Evolutionary conservation across 768 basidiomycete genomes (phyloP).

Genomic region (Xerocomellus intermedius): DNA sequence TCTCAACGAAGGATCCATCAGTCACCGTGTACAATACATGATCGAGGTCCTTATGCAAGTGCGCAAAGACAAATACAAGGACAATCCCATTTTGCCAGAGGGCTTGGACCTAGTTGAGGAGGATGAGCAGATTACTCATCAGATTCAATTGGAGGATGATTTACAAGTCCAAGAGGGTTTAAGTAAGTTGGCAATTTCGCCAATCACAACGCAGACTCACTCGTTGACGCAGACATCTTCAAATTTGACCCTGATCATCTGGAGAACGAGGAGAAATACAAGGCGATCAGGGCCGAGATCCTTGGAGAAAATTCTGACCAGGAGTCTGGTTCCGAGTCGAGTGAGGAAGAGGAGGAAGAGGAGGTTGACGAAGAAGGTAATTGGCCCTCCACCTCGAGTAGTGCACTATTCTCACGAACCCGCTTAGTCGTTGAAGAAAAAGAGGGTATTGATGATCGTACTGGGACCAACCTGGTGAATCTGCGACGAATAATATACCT

Average conservation of each 20-base stretch:
- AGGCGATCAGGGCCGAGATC: conserved; percentile 88
- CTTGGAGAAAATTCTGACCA: conserved; percentile 84
- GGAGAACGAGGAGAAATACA: conserved; percentile 94
- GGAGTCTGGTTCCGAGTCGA: conserved; percentile 62
- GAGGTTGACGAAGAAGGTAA: conserved; percentile 54
- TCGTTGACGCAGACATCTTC: conserved; percentile 73
- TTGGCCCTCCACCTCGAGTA: conserved; percentile 7
- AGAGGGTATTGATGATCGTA: conserved; percentile 90
- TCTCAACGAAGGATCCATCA: conserved; percentile 91
- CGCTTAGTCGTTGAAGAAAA: conserved; percentile 66
- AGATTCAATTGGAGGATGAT: conserved; percentile 89
- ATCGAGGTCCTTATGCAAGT: conserved; percentile 99
- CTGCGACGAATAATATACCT: conserved; percentile 91
- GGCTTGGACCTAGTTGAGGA: conserved; percentile 96
- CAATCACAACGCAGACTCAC: conserved; percentile 6
- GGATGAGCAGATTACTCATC: conserved; percentile 96
- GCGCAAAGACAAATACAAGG: conserved; percentile 98
- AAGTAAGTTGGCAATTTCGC: conserved; percentile 55
- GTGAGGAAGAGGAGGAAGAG: conserved; percentile 55
- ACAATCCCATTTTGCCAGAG: conserved; percentile 92
- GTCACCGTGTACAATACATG: conserved; percentile 98
- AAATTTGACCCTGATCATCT: conserved; percentile 86
- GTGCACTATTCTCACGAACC: conserved; percentile 23
- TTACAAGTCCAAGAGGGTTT: conserved; percentile 91
- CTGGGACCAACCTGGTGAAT: conserved; percentile 95